phyloP scores from a whole-genome alignment of 179 eudicot species.

The Patellifolia procumbens region DNA sequence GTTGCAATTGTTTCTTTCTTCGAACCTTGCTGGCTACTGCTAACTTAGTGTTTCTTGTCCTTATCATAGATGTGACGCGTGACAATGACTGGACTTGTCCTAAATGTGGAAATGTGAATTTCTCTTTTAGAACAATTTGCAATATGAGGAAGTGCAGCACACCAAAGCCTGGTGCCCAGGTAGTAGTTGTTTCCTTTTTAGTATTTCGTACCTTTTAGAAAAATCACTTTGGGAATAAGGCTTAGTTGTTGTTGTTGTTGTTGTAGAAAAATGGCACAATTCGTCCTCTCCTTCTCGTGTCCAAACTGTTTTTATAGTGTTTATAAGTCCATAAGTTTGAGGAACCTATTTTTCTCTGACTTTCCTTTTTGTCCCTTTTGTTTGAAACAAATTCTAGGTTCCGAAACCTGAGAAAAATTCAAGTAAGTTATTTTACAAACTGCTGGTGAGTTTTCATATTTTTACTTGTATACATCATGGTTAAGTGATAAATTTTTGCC shows the following conservation, averaged over 20 bases:
- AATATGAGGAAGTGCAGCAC: constrained; percentile 99
- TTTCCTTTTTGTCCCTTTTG: neutral
- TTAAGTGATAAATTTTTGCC: neutral
- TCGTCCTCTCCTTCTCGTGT: neutral
- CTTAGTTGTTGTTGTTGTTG: no score
- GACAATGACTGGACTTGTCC: constrained; percentile 97
- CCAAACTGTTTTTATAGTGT: neutral
- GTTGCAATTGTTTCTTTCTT: neutral
- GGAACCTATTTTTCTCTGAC: constrained; percentile 7
- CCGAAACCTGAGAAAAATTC: constrained; percentile 56
- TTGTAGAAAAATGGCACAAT: neutral
- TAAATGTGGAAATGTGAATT: constrained; percentile 94
- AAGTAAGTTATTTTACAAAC: constrained; percentile 47
- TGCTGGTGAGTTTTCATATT: neutral
- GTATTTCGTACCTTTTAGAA: no score
- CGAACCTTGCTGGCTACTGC: neutral
- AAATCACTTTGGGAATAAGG: no score
- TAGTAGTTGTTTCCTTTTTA: constrained; percentile 20
- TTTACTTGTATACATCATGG: neutral
- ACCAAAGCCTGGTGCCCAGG: constrained; percentile 97
- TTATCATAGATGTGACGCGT: constrained; percentile 61
- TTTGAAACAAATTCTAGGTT: constrained; percentile 44
- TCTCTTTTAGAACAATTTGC: constrained; percentile 88
- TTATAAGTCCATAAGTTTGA: neutral
- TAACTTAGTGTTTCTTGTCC: constrained; percentile 5